Evolutionary conservation across 805 yeast species (phyloP), one percentile per base, ranked within the genome.

Genomic region (Spathaspora boniae): DNA sequence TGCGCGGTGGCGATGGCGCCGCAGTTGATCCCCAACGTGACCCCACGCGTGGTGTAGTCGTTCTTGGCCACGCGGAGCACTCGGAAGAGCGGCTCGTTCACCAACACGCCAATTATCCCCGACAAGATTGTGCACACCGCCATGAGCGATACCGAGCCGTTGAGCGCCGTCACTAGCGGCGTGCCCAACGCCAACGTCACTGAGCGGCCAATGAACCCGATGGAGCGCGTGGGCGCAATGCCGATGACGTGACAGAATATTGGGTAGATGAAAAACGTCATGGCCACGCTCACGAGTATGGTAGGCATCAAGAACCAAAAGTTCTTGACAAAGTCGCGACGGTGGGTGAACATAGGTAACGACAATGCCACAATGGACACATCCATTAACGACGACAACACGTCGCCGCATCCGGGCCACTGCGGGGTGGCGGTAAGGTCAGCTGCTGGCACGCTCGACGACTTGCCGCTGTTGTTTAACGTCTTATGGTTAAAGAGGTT

Each of bases 1-100:
- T 82, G 82, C 0, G 91, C 89, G 2, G 94, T 82, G 4, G 88
- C 86, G 33, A 85, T 82, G 1, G 95, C 94, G 7, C 89, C 86
- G 50, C 89, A 82, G 50, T 81, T 82, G 33, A 82, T 71, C 4
- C 94, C 95, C 32, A 83, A 58, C 0, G 87, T 78, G 14, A 84
- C 76, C 3, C 94, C 95, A 43, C 88, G 59, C 0, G 87, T 80
- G 6, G 85, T 80, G 50, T 74, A 84, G 52, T 85, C 93, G 46
- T 74, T 72, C 20, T 70, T 68, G 5, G 76, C 66, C 5, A 85
- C 67, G 25, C 80, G 51, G 20, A 82, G 51, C 8, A 78, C 48
- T 37, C 74, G 56, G 40, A 73, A 68, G 19, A 76, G 67, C 11
- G 46, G 37, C 32, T 81, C 86, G 5, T 82, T 83, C 20, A 78